Percentiles rank a stretch among this genome's conserved stretches.
Evolutionary conservation across 306 rosid species (phyloP).

Genomic region (Datisca glomerata): DNA sequence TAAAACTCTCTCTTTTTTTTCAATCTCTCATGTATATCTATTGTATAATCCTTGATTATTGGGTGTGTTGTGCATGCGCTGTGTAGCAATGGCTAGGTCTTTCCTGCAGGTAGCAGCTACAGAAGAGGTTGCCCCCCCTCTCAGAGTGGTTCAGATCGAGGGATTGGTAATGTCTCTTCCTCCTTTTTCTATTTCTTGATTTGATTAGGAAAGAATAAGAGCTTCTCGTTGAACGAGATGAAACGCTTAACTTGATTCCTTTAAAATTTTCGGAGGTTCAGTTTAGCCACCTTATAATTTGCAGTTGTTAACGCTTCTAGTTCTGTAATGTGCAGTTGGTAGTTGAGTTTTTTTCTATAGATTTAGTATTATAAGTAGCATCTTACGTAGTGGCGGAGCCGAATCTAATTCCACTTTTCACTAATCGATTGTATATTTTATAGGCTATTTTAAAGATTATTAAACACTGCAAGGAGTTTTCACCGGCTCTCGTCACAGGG

Average conservation of each 20-base stretch:
- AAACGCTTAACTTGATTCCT: slow-evolving; percentile 1
- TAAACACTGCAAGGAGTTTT: slow-evolving; percentile 93
- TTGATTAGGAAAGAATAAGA: neutral
- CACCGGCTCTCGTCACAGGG: slow-evolving; percentile 88
- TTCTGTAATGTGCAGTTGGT: no score
- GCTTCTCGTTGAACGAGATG: neutral
- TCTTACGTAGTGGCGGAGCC: no score
- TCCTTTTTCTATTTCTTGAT: neutral
- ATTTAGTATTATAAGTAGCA: no score
- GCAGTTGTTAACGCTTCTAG: no score
- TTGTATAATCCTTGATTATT: no score
- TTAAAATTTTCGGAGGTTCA: no score
- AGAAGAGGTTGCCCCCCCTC: slow-evolving; percentile 83
- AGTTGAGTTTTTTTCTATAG: no score
- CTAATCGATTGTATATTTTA: slow-evolving; percentile 2
- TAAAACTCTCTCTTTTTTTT: no score
- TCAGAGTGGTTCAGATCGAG: slow-evolving; percentile 86
- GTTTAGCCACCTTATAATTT: no score
- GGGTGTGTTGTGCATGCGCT: no score
- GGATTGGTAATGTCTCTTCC: slow-evolving; percentile 47
- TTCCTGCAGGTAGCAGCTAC: slow-evolving; percentile 85
- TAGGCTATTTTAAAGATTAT: slow-evolving; percentile 91
- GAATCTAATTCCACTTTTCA: no score
- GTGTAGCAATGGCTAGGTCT: slow-evolving; percentile 63
- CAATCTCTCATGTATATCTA: no score